These are phyloP conservation scores for Cicer arietinum DNA, from an alignment of 306 rosid species.

Conservation along the genomic window DNA sequence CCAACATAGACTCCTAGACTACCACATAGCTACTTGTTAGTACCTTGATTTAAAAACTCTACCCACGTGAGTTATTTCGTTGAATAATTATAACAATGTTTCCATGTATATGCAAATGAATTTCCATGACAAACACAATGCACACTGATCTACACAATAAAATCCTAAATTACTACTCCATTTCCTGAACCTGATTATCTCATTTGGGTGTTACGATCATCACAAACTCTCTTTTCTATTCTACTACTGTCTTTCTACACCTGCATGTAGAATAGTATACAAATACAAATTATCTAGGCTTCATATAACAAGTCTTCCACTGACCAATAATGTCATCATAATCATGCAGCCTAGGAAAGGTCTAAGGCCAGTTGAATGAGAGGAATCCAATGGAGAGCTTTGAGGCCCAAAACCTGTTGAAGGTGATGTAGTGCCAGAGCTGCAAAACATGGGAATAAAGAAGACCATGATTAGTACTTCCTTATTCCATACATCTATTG, in stretches of 20 bases:
- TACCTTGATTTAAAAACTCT: constrained; percentile 12
- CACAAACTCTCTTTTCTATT: constrained; percentile 28
- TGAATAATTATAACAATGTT: constrained; percentile 23
- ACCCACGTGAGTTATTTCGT: background rate
- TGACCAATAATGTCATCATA: constrained; percentile 50
- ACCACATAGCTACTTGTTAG: background rate
- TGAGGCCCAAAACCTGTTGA: constrained; percentile 51
- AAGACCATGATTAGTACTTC: constrained; percentile 39
- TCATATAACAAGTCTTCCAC: constrained; percentile 42
- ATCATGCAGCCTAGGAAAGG: constrained; percentile 60
- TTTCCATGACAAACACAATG: constrained; percentile 39
- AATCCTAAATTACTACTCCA: constrained; percentile 19
- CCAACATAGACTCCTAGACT: no score
- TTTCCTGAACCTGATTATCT: constrained; percentile 35
- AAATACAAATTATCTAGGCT: constrained; percentile 41
- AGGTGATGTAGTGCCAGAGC: constrained; percentile 57
- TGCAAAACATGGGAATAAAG: constrained; percentile 47
- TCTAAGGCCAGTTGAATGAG: constrained; percentile 52
- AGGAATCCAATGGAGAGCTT: constrained; percentile 56
- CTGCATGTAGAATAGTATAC: constrained; percentile 46
- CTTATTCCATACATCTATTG: background rate
- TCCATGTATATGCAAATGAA: constrained; percentile 42
- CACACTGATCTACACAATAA: constrained; percentile 31
- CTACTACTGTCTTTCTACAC: constrained; percentile 38
- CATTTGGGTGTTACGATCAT: constrained; percentile 2